phyloP scores from a whole-genome alignment of 192 early-diverging fungal species.

The Spizellomyces punctatus region DNA sequence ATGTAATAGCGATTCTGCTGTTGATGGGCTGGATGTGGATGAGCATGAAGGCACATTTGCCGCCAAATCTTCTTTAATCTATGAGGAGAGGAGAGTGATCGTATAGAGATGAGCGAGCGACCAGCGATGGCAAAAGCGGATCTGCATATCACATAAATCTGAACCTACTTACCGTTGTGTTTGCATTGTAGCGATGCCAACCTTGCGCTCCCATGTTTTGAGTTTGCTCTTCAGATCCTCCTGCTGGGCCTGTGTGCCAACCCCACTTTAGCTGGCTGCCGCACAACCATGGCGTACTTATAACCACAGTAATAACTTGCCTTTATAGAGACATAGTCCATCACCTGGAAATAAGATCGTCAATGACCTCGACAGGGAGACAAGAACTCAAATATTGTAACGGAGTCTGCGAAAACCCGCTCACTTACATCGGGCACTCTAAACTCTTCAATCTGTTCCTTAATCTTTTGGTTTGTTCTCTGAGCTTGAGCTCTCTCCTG shows the following conservation, averaged over 20 bases:
- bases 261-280: no score
- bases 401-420: background rate
- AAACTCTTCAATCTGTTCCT: conserved; percentile 50
- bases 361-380: background rate
- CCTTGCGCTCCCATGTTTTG: conserved; percentile 59
- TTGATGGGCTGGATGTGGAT: background rate
- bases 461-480: conserved; percentile 36
- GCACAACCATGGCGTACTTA: no score
- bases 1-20: background rate
- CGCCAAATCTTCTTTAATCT: conserved; percentile 53
- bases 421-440: conserved; percentile 52
- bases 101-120: background rate
- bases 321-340: conserved; percentile 54
- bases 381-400: background rate
- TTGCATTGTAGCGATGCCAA: conserved; percentile 59
- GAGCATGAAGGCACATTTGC: conserved; percentile 38
- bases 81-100: background rate
- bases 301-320: conserved; percentile 10
- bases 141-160: background rate
- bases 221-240: conserved; percentile 54
- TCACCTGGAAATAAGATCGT: conserved; percentile 34
- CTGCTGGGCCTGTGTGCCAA: conserved; percentile 47
- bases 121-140: background rate
- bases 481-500: conserved; percentile 45
- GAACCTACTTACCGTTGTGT: conserved; percentile 38